Evolutionary conservation across 768 basidiomycete genomes (phyloP).

Genomic region (Coprinopsis sp.): DNA sequence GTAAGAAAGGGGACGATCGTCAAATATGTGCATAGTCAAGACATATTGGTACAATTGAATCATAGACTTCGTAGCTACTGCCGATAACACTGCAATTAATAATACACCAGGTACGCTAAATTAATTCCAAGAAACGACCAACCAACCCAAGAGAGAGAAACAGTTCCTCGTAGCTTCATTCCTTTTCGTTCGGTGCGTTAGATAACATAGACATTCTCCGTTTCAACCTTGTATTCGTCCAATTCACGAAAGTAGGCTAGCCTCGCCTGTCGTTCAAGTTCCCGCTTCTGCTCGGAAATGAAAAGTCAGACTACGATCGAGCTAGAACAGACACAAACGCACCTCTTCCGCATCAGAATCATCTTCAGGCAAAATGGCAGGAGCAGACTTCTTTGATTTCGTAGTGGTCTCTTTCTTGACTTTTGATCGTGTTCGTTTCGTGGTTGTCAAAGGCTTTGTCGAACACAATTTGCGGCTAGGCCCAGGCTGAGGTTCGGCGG

Average conservation of each 20-base stretch:
- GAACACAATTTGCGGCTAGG: slow-evolving; percentile 12
- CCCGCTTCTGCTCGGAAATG: slow-evolving; percentile 29
- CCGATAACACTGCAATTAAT: neutral
- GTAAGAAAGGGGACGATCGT: no score
- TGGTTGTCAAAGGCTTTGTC: slow-evolving; percentile 12
- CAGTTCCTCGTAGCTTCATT: neutral
- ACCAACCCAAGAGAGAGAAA: neutral
- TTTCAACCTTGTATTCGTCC: slow-evolving; percentile 48
- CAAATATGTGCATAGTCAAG: no score
- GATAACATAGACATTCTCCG: slow-evolving; percentile 56
- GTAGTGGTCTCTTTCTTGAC: slow-evolving; percentile 14
- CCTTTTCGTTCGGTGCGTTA: slow-evolving; percentile 22
- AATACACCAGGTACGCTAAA: slow-evolving; percentile 2
- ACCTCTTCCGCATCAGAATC: slow-evolving; percentile 17
- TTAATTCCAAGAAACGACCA: neutral
- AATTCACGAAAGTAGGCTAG: slow-evolving; percentile 51
- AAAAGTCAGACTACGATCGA: neutral
- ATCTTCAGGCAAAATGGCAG: slow-evolving; percentile 13
- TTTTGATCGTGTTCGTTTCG: slow-evolving; percentile 8
- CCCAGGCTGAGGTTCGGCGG: slow-evolving; percentile 6
- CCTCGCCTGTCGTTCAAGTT: slow-evolving; percentile 44
- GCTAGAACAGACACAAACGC: slow-evolving; percentile 3
- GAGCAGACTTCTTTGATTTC: slow-evolving; percentile 12
- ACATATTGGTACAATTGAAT: neutral
- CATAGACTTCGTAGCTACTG: neutral